Conservation (phyloP, 176 grass and related monocot species). For the Guadua angustifolia region DNA sequence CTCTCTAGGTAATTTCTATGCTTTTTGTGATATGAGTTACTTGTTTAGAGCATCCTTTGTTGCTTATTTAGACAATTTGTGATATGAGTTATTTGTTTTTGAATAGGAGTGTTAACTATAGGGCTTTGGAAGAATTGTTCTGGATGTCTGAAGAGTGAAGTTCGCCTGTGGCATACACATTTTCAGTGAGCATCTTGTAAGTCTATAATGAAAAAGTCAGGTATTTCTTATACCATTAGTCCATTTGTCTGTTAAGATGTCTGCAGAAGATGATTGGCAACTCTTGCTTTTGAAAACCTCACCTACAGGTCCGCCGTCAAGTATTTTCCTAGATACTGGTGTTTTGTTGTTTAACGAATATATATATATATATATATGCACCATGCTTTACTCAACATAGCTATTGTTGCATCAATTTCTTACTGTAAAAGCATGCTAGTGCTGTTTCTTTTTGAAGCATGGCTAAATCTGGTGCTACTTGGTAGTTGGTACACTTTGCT, state of each 20-base stretch:
- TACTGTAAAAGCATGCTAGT: background rate
- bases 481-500: background rate
- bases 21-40: no score
- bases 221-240: background rate
- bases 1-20: no score
- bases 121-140: conserved; percentile 88
- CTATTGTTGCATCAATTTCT: background rate
- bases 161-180: conserved; percentile 52
- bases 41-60: no score
- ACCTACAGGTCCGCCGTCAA: no score
- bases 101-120: conserved; percentile 94
- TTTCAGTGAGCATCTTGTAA: conserved; percentile 87
- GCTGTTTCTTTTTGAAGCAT: background rate
- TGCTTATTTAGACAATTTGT: no score
- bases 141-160: conserved; percentile 54
- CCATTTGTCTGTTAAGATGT: no score
- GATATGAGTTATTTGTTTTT: no score
- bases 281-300: no score
- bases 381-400: background rate
- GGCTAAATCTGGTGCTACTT: background rate
- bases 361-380: no score
- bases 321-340: no score
- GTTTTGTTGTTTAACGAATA: no score
- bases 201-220: conserved; percentile 95
- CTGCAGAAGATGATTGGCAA: no score